Evolutionary conservation across 495 filamentous ascomycete species (phyloP), one percentile per base, ranked within the genome.

Genomic region (Rostrohypoxylon terebratum): DNA sequence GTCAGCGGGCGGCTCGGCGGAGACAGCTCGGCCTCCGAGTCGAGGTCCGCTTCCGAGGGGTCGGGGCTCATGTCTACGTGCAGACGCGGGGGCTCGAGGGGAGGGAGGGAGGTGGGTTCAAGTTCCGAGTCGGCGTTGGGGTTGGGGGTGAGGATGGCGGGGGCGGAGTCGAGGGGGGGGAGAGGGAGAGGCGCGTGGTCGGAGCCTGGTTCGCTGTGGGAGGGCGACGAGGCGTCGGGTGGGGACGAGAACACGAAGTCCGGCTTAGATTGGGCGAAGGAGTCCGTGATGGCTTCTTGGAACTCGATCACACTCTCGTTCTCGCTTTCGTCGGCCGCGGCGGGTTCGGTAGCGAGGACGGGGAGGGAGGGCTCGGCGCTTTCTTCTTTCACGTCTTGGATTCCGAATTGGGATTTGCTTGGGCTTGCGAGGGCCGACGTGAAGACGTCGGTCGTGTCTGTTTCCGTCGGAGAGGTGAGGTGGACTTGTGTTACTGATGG

Each of bases 191-290:
- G 2, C 2, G 34, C 7, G 34, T 38, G 8, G 34, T 38, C 34
- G 34, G 34, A 38, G 28, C 60, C 63, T 34, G 53, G 50, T 53
- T 57, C 62, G 16, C 55, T 50, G 28, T 33, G 50, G 25, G 16
- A n/a, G 64, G 71, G 65, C 4, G 71, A 65, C 13, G 71, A 65
- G 10, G n/a, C 20, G 7, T 67, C 38, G 9, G 62, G 66, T 16
- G 75, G 69, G 16, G 72, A 73, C 20, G 74, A 75, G 47, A 76
- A 73, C 3, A 51, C 59, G 50, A 75, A 73, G 69, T 73, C 74
- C 6, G 74, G 74, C 50, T 78, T 78, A 8, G 74, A 73, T 45
- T 71, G 71, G 16, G 76, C 63, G 57, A 74, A 75, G 53, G 53
- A 25, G 50, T 75, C 60, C 33, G 21, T 50, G 38, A 21, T 9